Evolutionary conservation across 441 rosid species (phyloP).

Genomic region (Melianthus villosus): DNA sequence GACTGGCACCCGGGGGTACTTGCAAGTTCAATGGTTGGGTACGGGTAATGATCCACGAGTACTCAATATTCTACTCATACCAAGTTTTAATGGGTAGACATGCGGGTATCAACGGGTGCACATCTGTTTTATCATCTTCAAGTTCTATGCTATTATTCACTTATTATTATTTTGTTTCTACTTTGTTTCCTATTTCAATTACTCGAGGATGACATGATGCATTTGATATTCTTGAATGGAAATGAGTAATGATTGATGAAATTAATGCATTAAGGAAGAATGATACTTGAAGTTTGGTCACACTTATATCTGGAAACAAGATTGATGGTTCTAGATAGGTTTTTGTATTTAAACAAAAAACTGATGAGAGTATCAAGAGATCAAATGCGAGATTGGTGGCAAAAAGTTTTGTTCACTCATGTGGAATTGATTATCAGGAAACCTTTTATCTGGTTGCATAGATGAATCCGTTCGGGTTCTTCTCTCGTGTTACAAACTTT

Average conservation of each 20-base stretch:
- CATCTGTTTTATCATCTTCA: too few species aligned
- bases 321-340: not conserved
- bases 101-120: too few species aligned
- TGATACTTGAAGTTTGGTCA: not conserved
- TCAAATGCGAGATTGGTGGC: not conserved
- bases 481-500: too few species aligned
- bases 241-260: not conserved
- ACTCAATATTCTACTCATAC: too few species aligned
- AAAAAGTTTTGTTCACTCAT: not conserved
- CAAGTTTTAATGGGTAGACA: too few species aligned
- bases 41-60: too few species aligned
- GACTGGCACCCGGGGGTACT: too few species aligned
- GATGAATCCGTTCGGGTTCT: too few species aligned
- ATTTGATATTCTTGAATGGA: not conserved
- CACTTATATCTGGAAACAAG: not conserved
- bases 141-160: not conserved
- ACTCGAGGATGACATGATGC: not conserved
- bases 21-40: too few species aligned
- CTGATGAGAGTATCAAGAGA: not conserved
- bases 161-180: not conserved
- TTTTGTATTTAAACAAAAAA: not conserved
- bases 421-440: too few species aligned
- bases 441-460: too few species aligned
- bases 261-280: not conserved
- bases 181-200: not conserved